These are phyloP conservation scores for Mortierella antarctica DNA, from an alignment of 192 early-diverging fungal species.

Conservation along the genomic window DNA sequence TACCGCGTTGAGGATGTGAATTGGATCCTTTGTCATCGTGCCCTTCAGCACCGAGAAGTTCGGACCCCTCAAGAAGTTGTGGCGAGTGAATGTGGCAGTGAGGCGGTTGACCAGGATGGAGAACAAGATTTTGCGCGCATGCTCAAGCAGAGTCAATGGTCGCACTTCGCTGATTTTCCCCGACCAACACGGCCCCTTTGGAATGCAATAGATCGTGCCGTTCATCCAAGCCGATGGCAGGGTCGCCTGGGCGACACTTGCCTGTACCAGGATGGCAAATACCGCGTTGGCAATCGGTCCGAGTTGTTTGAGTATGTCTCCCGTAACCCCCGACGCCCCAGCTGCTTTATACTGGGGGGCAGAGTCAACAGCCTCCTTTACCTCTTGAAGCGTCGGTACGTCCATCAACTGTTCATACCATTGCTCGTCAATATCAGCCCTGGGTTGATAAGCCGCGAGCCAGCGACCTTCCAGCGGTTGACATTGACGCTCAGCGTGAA, in stretches of 20 bases:
- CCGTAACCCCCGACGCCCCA: not conserved
- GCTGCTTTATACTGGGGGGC: constrained; percentile 5
- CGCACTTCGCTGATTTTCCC: constrained; percentile 23
- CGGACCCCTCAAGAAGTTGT: constrained; percentile 2
- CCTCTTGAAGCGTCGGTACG: not conserved
- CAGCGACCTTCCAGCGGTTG: constrained; percentile 1
- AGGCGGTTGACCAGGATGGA: constrained; percentile 4
- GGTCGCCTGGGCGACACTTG: not conserved
- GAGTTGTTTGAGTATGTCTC: constrained; percentile 7
- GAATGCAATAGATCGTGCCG: constrained; percentile 21
- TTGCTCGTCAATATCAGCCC: not conserved
- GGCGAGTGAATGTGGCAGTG: not conserved
- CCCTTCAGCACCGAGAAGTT: constrained; percentile 28
- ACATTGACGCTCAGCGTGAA: constrained; percentile 4
- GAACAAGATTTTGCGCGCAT: constrained; percentile 25
- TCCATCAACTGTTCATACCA: constrained; percentile 5
- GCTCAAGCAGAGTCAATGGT: constrained; percentile 14
- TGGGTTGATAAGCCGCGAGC: constrained; percentile 9
- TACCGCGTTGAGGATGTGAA: constrained; percentile 28
- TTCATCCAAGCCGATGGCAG: constrained; percentile 1
- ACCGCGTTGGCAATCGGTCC: not conserved
- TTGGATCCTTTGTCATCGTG: constrained; percentile 21
- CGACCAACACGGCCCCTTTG: constrained; percentile 9
- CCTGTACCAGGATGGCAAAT: constrained; percentile 11
- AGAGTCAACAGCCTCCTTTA: not conserved